phyloP scores from a whole-genome alignment of 108 stramenopile species.

The Seminavis robusta region DNA sequence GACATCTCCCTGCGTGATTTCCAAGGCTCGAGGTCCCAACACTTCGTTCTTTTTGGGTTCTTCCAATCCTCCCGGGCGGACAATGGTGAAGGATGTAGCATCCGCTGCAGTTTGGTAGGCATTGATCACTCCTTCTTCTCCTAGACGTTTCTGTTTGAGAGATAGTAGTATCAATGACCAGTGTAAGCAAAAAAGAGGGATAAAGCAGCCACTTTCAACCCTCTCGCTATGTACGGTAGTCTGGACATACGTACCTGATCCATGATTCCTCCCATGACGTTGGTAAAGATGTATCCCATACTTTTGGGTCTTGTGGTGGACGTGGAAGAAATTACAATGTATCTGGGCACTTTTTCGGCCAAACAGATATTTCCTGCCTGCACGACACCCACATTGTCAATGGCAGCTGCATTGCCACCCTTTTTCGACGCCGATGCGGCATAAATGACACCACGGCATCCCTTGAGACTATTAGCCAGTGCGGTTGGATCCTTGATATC shows the following conservation, averaged over 20 bases:
- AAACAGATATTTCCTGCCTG: constrained; percentile 29
- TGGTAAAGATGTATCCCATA: constrained; percentile 39
- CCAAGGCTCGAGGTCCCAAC: constrained; percentile 24
- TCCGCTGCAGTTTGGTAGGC: not conserved
- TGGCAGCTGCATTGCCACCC: constrained; percentile 27
- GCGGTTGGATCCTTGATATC: constrained; percentile 24
- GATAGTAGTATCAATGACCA: too few relatives aligned
- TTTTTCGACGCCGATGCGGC: constrained; percentile 48
- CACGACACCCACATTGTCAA: constrained; percentile 38
- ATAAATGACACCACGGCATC: constrained; percentile 49
- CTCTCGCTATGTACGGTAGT: too few relatives aligned
- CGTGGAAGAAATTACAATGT: constrained; percentile 40
- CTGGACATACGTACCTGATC: too few relatives aligned
- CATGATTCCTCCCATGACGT: constrained; percentile 41
- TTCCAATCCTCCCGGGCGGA: constrained; percentile 47
- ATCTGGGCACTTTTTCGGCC: constrained; percentile 18
- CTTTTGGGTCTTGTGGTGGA: constrained; percentile 41
- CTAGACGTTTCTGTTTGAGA: too few relatives aligned
- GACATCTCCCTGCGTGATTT: constrained; percentile 49
- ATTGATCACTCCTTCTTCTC: constrained; percentile 16
- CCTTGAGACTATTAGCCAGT: constrained; percentile 7
- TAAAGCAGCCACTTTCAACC: too few relatives aligned
- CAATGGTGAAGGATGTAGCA: constrained; percentile 26
- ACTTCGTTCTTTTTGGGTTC: constrained; percentile 23
- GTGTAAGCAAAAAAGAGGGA: too few relatives aligned